Evolutionary conservation across 208 protist genomes (phyloP), one percentile per base, ranked within the genome.

Genomic region (Crithidia expoeki): DNA sequence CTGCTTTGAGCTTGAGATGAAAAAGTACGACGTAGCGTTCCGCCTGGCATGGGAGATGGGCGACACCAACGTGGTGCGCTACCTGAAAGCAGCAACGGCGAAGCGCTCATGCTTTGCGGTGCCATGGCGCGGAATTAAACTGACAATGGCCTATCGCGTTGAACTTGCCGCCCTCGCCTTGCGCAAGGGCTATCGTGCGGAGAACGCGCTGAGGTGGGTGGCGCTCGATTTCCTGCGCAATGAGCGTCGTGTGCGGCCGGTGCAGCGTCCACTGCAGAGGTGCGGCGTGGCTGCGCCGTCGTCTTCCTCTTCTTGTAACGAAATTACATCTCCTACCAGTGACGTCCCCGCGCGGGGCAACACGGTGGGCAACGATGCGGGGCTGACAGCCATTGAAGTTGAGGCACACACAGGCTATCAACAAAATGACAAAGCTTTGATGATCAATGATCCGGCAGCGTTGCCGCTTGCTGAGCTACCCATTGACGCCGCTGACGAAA

Each of bases 131-230:
- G 21, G 21, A 1, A 2, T 25, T 9, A 67, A 46, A n/a, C 42
- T 82, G 19, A 52, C n/a, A 0, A 4, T 38, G 0, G 16, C 32
- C 21, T 74, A 52, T 0, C 72, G 71, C 7, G 42, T 83, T 2
- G 61, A 70, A 11, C 53, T 83, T 23, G 65, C 78, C n/a, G 19
- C 9, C 9, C 30, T 83, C 5, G 64, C 71, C 0, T 52, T 79
- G n/a, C 61, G 53, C 11, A 66, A 67, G 14, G 60, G 68, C 21
- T 75, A 79, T 46, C 23, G 10, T 6, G 28, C 33, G 10, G 30
- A 55, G 28, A 63, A 70, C 52, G 58, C 50, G 16, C 4, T 47
- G 16, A 17, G 21, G 32, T 81, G 76, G 70, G 76, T 73, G 30
- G 34, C 59, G 21, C 12, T 63, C 9, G 60, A 68, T 21, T 72